Evolutionary conservation across 2,329 filamentous ascomycete genomes (phyloP).

Genomic region (Hypoxylon sp.): DNA sequence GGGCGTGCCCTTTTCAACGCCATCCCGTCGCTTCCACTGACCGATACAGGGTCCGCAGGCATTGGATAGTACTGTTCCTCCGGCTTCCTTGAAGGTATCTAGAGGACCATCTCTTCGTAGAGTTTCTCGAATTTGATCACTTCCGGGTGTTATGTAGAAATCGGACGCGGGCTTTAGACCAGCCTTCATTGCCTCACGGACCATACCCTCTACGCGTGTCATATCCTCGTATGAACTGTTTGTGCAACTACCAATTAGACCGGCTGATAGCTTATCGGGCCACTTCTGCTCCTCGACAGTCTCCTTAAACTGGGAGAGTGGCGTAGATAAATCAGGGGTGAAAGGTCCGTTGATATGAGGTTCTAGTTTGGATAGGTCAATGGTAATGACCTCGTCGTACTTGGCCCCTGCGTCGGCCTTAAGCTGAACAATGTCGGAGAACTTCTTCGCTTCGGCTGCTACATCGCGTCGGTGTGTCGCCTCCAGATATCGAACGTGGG

Average conservation of each 20-base stretch:
- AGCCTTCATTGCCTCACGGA: conserved; percentile 90
- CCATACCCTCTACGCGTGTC: conserved; percentile 92
- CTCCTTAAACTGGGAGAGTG: conserved; percentile 88
- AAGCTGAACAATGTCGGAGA: conserved; percentile 69
- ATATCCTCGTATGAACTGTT: conserved; percentile 99
- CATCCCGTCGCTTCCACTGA: conserved; percentile 94
- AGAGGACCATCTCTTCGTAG: conserved; percentile 90
- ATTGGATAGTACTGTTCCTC: conserved; percentile 91
- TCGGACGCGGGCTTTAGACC: conserved; percentile 89
- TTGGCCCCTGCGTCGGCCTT: conserved; percentile 82
- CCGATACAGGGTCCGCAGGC: conserved; percentile 95
- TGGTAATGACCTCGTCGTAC: conserved; percentile 91
- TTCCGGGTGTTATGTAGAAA: conserved; percentile 97
- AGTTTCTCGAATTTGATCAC: conserved; percentile 95
- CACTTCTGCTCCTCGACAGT: conserved; percentile 86
- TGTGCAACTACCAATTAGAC: conserved; percentile 96
- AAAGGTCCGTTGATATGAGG: conserved; percentile 98
- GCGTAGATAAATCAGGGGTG: conserved; percentile 94
- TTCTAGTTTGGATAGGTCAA: conserved; percentile 89
- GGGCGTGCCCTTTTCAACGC: conserved; percentile 81
- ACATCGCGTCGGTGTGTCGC: conserved; percentile 83
- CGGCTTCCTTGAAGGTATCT: conserved; percentile 84
- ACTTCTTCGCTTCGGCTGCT: conserved; percentile 71
- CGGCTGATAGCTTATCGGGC: conserved; percentile 91
- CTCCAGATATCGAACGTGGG: conserved; percentile 85